Evolutionary conservation across 164 flowering plant genomes (phyloP), one percentile per base, ranked within the genome.

Genomic region (Umbilicus rupestris): DNA sequence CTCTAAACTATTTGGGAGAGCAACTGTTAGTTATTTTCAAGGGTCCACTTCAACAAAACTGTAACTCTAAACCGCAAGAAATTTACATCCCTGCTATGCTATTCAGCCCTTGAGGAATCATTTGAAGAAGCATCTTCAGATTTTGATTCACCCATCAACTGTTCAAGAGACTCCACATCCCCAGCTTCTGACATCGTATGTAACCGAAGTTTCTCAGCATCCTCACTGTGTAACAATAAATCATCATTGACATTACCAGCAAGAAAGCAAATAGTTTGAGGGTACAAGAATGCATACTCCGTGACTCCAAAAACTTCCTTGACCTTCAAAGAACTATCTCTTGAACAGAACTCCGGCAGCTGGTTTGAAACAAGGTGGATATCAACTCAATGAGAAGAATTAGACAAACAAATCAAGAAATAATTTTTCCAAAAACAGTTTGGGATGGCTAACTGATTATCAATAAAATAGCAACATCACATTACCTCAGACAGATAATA

Each of bases 251-350:
- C 0, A 15, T 50, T 3, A 66, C 28, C 31, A 62, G 1, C 55
- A 46, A 65, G 5, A 60, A 15, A 49, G 3, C 35, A 9, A 15
- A 8, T 30, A 24, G 28, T 16, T 30, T 15, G 1, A 8, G 3
- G 29, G 31, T 29, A 19, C n/a, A 47, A 52, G 49, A 69, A 47
- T 39, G 33, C 94, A 52, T 87, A 90, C 98, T 94, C 99, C 73
- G 97, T 78, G 47, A 89, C 97, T n/a, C 96, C 97, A 70, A 94
- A 94, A 69, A 87, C 84, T 70, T 91, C 93, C 75, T 94, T 94
- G 63, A 94, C 79, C 30, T 80, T 78, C 64, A 89, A 83, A 65
- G 96, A 86, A 84, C 84, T 76, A 47, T 87, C 93, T 71, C 75
- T 81, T 45, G 93, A 83, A 74, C 96, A 88, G 76, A 94, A 94